phyloP scores from a whole-genome alignment of 2,329 filamentous ascomycete genomes.

The Gliomastix tumulicola region DNA sequence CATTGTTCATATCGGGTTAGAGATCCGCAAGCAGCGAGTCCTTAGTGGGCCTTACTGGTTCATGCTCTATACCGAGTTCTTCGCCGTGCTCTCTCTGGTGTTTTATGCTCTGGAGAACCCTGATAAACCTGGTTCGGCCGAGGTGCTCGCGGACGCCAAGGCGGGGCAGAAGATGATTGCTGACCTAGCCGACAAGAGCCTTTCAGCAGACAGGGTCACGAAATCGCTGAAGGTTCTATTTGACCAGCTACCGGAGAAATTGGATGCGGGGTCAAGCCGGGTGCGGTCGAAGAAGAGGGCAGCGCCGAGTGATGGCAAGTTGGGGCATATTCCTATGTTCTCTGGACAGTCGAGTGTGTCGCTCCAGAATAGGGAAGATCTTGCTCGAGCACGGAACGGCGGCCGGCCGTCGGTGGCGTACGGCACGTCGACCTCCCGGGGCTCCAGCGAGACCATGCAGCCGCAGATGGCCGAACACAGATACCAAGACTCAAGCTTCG shows the following conservation, averaged over 20 bases:
- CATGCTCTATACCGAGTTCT: slow-evolving; percentile 77
- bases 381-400: slow-evolving; percentile 19
- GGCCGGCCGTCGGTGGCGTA: slow-evolving; percentile 11
- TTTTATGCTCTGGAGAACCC: slow-evolving; percentile 79
- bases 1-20: slow-evolving; percentile 72
- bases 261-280: slow-evolving; percentile 45
- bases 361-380: slow-evolving; percentile 23
- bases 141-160: slow-evolving; percentile 78
- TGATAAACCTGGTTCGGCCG: slow-evolving; percentile 64
- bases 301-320: slow-evolving; percentile 30
- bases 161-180: slow-evolving; percentile 79
- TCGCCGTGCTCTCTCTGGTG: slow-evolving; percentile 70
- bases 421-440: slow-evolving; percentile 13
- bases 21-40: slow-evolving; percentile 68
- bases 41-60: slow-evolving; percentile 85
- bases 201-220: slow-evolving; percentile 84
- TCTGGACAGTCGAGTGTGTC: slow-evolving; percentile 14
- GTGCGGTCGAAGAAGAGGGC: slow-evolving; percentile 48
- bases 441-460: slow-evolving; percentile 25
- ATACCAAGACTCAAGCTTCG: slow-evolving; percentile 27
- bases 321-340: slow-evolving; percentile 11
- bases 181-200: slow-evolving; percentile 71
- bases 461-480: slow-evolving; percentile 15
- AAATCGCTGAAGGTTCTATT: slow-evolving; percentile 73
- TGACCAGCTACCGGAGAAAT: slow-evolving; percentile 68